A percentile compares a stretch with the other conserved stretches of the same genome.
Evolutionary conservation across 768 basidiomycete species (phyloP).

Genomic region (Panaeolus cyanescens): DNA sequence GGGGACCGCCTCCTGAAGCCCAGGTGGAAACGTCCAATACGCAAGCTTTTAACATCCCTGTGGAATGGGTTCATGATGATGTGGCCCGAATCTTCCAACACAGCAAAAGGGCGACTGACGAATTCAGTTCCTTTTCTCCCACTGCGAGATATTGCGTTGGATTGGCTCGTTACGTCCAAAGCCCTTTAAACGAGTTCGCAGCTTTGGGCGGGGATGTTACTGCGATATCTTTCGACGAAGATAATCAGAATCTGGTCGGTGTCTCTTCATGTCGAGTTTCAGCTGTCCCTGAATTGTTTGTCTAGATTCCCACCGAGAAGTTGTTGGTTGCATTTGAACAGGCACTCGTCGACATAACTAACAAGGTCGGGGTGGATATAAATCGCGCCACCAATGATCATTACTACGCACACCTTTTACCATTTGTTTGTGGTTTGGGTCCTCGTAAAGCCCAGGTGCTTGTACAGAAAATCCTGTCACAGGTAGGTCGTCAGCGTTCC

Average conservation of each 20-base stretch:
- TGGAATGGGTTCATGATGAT: slow-evolving; percentile 87
- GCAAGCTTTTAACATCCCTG: slow-evolving; percentile 60
- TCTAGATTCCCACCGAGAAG: slow-evolving; percentile 86
- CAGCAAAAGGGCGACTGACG: slow-evolving; percentile 80
- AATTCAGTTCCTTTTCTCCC: slow-evolving; percentile 76
- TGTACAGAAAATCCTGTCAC: slow-evolving; percentile 74
- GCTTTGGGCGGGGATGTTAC: slow-evolving; percentile 85
- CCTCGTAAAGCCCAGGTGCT: slow-evolving; percentile 90
- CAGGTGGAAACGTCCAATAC: slow-evolving; percentile 36
- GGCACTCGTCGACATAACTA: slow-evolving; percentile 86
- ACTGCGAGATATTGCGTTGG: slow-evolving; percentile 93
- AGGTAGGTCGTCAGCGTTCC: slow-evolving; percentile 48
- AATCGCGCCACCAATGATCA: slow-evolving; percentile 88
- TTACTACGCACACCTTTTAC: slow-evolving; percentile 88
- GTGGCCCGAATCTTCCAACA: slow-evolving; percentile 94
- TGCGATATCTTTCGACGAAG: slow-evolving; percentile 81
- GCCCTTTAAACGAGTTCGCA: slow-evolving; percentile 91
- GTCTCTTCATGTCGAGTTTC: slow-evolving; percentile 7
- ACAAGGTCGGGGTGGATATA: slow-evolving; percentile 94
- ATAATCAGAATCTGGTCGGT: slow-evolving; percentile 83
- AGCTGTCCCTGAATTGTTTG: slow-evolving; percentile 4
- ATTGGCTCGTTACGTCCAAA: slow-evolving; percentile 90
- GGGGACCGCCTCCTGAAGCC: slow-evolving; percentile 25
- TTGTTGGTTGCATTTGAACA: slow-evolving; percentile 80
- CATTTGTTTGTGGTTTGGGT: slow-evolving; percentile 90